A percentile compares a stretch with the other conserved stretches of the same genome.
Evolutionary conservation across 768 basidiomycete species (phyloP).

Genomic region (Lactarius sp.): DNA sequence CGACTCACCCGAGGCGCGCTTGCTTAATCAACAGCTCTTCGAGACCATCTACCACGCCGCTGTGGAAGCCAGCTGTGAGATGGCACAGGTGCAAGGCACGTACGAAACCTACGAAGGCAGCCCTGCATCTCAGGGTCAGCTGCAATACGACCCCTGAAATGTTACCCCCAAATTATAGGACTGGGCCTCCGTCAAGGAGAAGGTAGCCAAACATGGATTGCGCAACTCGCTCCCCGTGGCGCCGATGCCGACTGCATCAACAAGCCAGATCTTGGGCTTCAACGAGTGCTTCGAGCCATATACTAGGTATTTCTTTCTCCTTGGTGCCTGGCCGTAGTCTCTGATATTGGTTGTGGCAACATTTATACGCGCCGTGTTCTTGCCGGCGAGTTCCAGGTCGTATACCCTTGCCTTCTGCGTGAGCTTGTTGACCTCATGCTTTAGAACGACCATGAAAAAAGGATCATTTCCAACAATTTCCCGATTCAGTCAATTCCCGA

Average conservation of each 20-base stretch:
- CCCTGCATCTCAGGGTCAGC: slow-evolving; percentile 80
- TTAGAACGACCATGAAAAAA: slow-evolving; percentile 99
- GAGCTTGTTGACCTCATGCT: slow-evolving; percentile 93
- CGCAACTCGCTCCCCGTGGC: slow-evolving; percentile 87
- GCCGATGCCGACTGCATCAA: slow-evolving; percentile 99
- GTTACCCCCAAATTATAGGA: slow-evolving; percentile 92
- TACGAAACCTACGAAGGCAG: slow-evolving; percentile 91
- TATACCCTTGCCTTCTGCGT: slow-evolving; percentile 97
- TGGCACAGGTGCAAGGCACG: too few relatives aligned
- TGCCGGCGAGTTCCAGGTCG: slow-evolving; percentile 99
- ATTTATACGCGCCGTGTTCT: slow-evolving; percentile 98
- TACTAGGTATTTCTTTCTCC: slow-evolving; percentile 53
- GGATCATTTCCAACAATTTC: slow-evolving; percentile 95
- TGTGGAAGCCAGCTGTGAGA: too few relatives aligned
- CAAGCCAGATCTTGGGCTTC: slow-evolving; percentile 95
- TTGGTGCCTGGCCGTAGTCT: not conserved
- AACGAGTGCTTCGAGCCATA: slow-evolving; percentile 99
- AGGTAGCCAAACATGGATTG: slow-evolving; percentile 74
- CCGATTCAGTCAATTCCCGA: slow-evolving; percentile 81
- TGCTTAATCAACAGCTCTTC: too few relatives aligned
- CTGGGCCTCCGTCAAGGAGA: slow-evolving; percentile 82
- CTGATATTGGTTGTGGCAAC: slow-evolving; percentile 52
- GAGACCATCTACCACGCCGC: too few relatives aligned
- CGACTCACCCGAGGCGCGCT: too few relatives aligned
- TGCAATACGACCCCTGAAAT: slow-evolving; percentile 96